These are phyloP conservation scores for Purpureocillium takamizusanense DNA, from an alignment of 2,329 filamentous ascomycete species.

Conservation along the genomic window DNA sequence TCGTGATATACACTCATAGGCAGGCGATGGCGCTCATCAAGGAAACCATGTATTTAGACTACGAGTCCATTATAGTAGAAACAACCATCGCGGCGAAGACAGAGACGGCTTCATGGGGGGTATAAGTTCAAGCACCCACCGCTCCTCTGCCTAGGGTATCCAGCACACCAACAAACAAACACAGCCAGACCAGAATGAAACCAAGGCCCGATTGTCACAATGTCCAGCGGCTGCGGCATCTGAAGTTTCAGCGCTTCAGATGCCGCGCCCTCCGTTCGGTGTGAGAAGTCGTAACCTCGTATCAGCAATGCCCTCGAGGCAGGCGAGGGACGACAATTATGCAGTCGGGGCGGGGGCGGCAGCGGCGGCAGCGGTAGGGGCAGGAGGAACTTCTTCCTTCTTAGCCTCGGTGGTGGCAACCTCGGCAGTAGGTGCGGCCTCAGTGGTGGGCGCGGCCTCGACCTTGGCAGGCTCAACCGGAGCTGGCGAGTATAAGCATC, in stretches of 20 bases:
- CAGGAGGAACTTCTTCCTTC: slow-evolving; percentile 14
- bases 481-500: slow-evolving; percentile 8
- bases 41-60: slow-evolving; percentile 1
- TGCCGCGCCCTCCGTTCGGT: too few relatives aligned
- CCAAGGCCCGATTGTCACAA: too few relatives aligned
- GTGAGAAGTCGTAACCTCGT: too few relatives aligned
- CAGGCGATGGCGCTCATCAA: background rate
- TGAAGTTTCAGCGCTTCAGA: too few relatives aligned
- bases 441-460: slow-evolving; percentile 16
- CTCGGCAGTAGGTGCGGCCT: slow-evolving; percentile 15
- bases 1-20: background rate
- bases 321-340: slow-evolving; percentile 4
- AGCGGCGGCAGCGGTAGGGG: slow-evolving; percentile 13
- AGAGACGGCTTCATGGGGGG: slow-evolving; percentile 11
- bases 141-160: slow-evolving; percentile 20
- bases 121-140: slow-evolving; percentile 13
- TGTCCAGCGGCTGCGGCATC: too few relatives aligned
- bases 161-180: slow-evolving; percentile 16
- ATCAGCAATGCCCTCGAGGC: too few relatives aligned
- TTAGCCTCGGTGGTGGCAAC: slow-evolving; percentile 17
- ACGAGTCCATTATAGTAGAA: slow-evolving; percentile 6
- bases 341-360: slow-evolving; percentile 13
- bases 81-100: slow-evolving; percentile 5
- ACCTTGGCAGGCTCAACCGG: slow-evolving; percentile 16
- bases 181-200: slow-evolving; percentile 1